Conservation (phyloP, 768 basidiomycete genomes). For the Hygrocybe coccinea region DNA sequence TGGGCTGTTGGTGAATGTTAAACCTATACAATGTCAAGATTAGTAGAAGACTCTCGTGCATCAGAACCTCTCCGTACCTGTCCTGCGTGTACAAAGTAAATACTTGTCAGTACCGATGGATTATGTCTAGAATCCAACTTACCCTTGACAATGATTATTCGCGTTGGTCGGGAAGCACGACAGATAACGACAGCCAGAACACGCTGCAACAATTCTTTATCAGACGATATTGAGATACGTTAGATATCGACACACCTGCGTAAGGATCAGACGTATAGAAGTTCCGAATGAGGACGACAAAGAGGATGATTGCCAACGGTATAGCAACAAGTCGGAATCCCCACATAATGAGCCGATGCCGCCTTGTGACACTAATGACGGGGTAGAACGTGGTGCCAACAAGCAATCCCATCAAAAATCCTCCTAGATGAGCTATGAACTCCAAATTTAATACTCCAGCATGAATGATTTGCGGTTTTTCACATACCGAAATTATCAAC, state of each 20-base stretch:
- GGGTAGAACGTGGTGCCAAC: constrained; percentile 84
- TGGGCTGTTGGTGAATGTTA: neutral
- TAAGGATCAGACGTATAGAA: constrained; percentile 89
- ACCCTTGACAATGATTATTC: constrained; percentile 67
- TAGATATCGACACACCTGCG: constrained; percentile 49
- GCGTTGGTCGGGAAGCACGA: constrained; percentile 79
- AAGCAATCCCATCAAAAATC: constrained; percentile 79
- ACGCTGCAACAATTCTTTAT: constrained; percentile 44
- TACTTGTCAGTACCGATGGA: neutral
- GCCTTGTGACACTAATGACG: constrained; percentile 73
- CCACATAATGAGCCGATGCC: constrained; percentile 72
- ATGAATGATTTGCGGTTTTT: neutral
- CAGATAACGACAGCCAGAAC: constrained; percentile 82
- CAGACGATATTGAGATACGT: constrained; percentile 4
- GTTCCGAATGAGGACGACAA: constrained; percentile 76
- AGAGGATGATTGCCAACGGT: constrained; percentile 72
- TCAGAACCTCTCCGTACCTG: constrained; percentile 25
- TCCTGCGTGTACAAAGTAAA: constrained; percentile 19
- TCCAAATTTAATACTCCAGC: constrained; percentile 1
- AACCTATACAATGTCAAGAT: constrained; percentile 6
- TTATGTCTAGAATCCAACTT: constrained; percentile 17
- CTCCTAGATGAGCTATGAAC: constrained; percentile 72
- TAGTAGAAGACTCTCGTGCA: neutral
- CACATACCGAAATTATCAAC: constrained; percentile 83
- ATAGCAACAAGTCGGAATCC: constrained; percentile 65